Evolutionary conservation across 192 early-diverging fungal genomes (phyloP).

Genomic region (Geranomyces variabilis): DNA sequence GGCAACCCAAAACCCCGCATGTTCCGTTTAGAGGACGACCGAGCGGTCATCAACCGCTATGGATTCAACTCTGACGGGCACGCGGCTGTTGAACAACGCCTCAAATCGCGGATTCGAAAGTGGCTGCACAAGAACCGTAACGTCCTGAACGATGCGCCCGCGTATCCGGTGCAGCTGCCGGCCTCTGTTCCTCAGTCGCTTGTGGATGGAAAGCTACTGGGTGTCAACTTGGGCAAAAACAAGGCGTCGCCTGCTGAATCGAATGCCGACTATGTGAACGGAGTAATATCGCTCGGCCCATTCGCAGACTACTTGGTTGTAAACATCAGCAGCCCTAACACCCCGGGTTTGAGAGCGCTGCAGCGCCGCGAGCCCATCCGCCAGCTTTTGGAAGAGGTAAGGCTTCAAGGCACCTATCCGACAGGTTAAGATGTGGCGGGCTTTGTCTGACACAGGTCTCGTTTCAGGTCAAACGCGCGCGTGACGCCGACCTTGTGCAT

Average conservation of each 20-base stretch:
- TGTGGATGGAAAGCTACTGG: constrained; percentile 62
- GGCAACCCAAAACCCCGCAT: constrained; percentile 86
- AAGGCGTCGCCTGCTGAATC: constrained; percentile 71
- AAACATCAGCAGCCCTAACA: constrained; percentile 89
- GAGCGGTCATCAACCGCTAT: constrained; percentile 86
- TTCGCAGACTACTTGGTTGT: constrained; percentile 89
- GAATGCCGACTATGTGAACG: constrained; percentile 80
- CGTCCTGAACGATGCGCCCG: background rate
- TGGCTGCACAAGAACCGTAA: constrained; percentile 34
- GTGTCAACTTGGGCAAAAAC: constrained; percentile 90
- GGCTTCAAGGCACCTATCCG: background rate
- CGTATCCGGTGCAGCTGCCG: constrained; percentile 25
- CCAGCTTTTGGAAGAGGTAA: constrained; percentile 68
- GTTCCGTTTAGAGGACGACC: constrained; percentile 76
- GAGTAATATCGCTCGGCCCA: constrained; percentile 70
- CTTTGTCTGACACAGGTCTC: background rate
- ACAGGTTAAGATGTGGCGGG: too few relatives aligned
- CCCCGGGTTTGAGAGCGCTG: constrained; percentile 75
- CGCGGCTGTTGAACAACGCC: constrained; percentile 58
- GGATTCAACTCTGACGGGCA: constrained; percentile 88
- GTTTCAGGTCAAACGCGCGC: constrained; percentile 12
- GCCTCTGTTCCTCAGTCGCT: constrained; percentile 59
- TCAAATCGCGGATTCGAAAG: constrained; percentile 70
- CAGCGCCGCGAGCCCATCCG: constrained; percentile 75
- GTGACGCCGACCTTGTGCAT: constrained; percentile 39